A percentile compares a stretch with the other conserved stretches of the same genome.
These are phyloP conservation scores for Exophiala bonariae DNA, from an alignment of 2,329 filamentous ascomycete genomes.

Conservation along the genomic window DNA sequence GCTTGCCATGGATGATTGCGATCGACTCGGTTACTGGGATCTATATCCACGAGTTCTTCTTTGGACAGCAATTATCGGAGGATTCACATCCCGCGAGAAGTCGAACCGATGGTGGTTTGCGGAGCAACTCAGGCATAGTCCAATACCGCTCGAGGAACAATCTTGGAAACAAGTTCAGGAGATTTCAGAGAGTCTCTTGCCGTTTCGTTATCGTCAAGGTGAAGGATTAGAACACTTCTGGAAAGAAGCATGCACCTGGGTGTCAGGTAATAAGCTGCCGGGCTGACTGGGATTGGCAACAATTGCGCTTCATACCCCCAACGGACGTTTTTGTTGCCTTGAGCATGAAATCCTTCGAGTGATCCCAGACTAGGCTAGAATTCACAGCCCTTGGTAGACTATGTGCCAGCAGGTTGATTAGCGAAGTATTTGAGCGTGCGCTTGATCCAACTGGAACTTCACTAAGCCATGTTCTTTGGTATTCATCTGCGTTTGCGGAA, in stretches of 20 bases:
- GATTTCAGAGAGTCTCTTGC: background rate
- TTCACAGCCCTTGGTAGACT: too few relatives aligned
- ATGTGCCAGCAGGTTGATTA: too few relatives aligned
- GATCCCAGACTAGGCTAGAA: too few relatives aligned
- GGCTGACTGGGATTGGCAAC: too few relatives aligned
- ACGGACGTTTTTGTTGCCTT: too few relatives aligned
- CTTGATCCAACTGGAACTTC: too few relatives aligned
- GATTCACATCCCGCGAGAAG: background rate
- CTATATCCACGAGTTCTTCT: conserved; percentile 1
- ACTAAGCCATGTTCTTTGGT: too few relatives aligned
- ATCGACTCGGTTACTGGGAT: conserved; percentile 1
- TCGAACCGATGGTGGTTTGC: conserved; percentile 4
- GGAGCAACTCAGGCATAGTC: conserved; percentile 1
- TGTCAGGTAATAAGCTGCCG: background rate
- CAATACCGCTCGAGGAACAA: background rate
- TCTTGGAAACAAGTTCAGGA: background rate
- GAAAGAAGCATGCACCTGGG: conserved; percentile 5
- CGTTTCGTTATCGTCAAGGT: background rate
- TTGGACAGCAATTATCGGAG: conserved; percentile 2
- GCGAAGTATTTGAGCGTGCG: too few relatives aligned
- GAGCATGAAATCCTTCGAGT: too few relatives aligned
- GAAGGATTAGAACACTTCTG: conserved; percentile 3
- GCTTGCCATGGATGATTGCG: conserved; percentile 6
- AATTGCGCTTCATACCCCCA: too few relatives aligned
- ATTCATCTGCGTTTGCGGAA: too few relatives aligned